phyloP scores from a whole-genome alignment of 148 eudicot genomes.

The Rhododendron mucronatum region DNA sequence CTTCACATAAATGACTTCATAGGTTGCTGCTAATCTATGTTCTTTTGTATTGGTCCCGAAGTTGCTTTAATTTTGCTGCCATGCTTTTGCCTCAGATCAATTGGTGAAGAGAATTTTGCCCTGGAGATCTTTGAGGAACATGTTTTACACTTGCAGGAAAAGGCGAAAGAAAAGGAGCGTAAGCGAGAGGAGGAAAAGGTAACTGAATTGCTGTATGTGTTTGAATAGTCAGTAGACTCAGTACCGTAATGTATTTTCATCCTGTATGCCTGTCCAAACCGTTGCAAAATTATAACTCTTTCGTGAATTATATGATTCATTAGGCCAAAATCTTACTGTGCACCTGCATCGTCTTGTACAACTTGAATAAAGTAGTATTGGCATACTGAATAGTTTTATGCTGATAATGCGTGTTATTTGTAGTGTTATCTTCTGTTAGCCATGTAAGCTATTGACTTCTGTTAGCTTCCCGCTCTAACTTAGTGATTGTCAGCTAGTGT shows the following conservation, averaged over 20 bases:
- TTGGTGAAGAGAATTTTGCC: slow-evolving; percentile 68
- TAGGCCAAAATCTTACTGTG: background rate
- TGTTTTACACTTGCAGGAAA: slow-evolving; percentile 60
- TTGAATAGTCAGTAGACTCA: background rate
- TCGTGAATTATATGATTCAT: background rate
- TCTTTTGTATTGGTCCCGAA: background rate
- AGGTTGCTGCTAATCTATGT: slow-evolving; percentile 6
- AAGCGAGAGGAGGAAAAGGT: slow-evolving; percentile 98
- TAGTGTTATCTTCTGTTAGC: background rate
- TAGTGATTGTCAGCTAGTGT: background rate
- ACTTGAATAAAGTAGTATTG: background rate
- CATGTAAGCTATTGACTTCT: background rate
- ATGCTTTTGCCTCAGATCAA: slow-evolving; percentile 36
- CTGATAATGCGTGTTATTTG: background rate
- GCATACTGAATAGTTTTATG: background rate
- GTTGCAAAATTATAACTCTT: background rate
- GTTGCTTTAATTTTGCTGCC: slow-evolving; percentile 1
- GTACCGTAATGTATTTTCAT: background rate
- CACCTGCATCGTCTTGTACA: background rate
- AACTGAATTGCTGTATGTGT: background rate
- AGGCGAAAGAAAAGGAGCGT: slow-evolving; percentile 89
- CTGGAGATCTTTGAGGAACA: slow-evolving; percentile 74
- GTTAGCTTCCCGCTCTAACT: background rate
- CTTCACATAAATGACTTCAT: background rate
- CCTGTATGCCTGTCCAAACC: background rate